Base-by-base conservation (phyloP, 305 asterid genomes). In the Fraxinus floribunda region DNA sequence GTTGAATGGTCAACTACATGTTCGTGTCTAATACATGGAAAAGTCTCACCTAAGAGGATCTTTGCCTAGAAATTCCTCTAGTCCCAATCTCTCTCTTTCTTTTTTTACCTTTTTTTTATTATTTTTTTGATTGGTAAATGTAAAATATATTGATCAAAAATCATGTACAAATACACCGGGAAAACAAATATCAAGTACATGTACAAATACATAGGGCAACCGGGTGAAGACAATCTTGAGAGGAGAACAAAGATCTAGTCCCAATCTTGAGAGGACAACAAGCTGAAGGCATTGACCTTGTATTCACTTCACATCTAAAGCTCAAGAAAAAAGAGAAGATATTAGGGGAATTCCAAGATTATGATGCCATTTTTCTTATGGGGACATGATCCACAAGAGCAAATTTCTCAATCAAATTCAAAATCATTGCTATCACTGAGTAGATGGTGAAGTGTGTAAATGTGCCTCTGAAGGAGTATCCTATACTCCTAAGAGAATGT, bases 361-460 rank as follows among this genome's bases (percentile, higher is more conserved):
- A 77, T 84, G 60, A 34, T 60, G 81, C 46, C 13, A 62, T 87
- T 80, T 41, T 24, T 66, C 82, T 62, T 72, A 81, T 76, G 82
- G 84, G 75, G 83, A 81, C 90, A 83, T 35, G 79, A 62, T 71
- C 74, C 44, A 49, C 29, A 16, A 68, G 55, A 55, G 18, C 35
- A 78, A 30, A 26, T 35, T 16, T 80, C 18, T 66, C 35, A 62
- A 55, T 81, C 74, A 49, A 55, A 66, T 44, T 72, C 6, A 66
- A 60, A 75, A 81, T 83, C 76, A 87, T 85, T 79, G 68, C 79
- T 24, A 34, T 32, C 74, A 66, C 30, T 66, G 36, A 26, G 34
- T 44, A 8, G 36, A 52, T 41, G 81, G 80, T 72, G 70, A 75
- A 72, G 71, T 36, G 10, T 64, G 79, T 8, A 36, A 34, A 76